Evolutionary conservation across 225 moss, liverwort and hornwort genomes (phyloP).

Genomic region (Physcomitrellopsis africana): DNA sequence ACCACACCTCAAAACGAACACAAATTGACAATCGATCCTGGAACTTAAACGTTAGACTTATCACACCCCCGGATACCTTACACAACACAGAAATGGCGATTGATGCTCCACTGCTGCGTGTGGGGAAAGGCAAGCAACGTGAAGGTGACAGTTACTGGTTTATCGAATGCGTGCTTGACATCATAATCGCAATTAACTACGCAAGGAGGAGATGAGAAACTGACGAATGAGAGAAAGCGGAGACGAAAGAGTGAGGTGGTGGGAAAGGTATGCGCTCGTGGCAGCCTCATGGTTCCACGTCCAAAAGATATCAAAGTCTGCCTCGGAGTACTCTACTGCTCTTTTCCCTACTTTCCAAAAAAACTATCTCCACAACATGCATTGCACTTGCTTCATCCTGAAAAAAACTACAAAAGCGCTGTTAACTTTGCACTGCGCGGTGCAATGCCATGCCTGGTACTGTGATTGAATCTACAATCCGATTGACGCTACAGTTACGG

Average conservation of each 20-base stretch:
- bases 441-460: too few species aligned
- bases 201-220: constrained; percentile 13
- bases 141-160: background rate
- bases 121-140: background rate
- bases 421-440: too few species aligned
- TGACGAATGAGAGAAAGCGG: constrained; percentile 8
- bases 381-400: too few species aligned
- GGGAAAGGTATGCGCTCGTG: constrained; percentile 35
- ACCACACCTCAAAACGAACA: background rate
- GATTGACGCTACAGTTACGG: too few species aligned
- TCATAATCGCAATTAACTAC: constrained; percentile 4
- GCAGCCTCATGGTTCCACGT: constrained; percentile 45
- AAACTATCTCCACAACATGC: background rate
- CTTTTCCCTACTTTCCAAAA: constrained; percentile 35
- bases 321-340: background rate
- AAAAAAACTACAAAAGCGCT: too few species aligned
- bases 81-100: background rate
- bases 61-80: background rate
- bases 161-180: background rate
- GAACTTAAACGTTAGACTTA: background rate
- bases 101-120: background rate
- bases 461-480: too few species aligned
- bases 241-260: constrained; percentile 23
- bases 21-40: background rate
- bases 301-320: constrained; percentile 15